phyloP scores from a whole-genome alignment of 306 rosid species.

The Cucumis hystrix region DNA sequence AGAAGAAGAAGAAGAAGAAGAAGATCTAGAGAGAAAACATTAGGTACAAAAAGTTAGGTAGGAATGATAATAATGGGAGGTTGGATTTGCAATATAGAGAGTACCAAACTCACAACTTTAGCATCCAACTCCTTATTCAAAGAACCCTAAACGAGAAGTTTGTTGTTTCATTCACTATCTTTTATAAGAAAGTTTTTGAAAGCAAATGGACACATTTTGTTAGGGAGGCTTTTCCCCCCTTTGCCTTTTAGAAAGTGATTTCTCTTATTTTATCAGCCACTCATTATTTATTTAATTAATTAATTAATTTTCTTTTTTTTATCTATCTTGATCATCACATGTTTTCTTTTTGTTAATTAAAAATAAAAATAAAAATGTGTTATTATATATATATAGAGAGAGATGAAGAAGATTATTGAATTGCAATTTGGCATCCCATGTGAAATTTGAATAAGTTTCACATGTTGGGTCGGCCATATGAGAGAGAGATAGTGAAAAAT shows the following conservation, averaged over 20 bases:
- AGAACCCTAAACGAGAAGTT: slow-evolving; percentile 3
- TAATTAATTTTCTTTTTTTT: no score
- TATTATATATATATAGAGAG: no score
- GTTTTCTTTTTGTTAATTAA: slow-evolving; percentile 22
- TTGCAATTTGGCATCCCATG: slow-evolving; percentile 15
- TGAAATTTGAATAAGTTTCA: slow-evolving; percentile 31
- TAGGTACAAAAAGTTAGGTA: slow-evolving; percentile 8
- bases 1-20: neutral
- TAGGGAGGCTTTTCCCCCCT: neutral
- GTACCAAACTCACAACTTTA: slow-evolving; percentile 6
- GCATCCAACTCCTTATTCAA: slow-evolving; percentile 5
- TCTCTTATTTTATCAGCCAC: neutral
- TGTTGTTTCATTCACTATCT: neutral
- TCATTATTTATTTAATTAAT: slow-evolving; percentile 7
- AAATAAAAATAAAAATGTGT: neutral
- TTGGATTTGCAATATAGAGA: slow-evolving; percentile 7
- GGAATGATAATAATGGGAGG: neutral
- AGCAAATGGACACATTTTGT: neutral
- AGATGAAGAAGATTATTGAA: neutral
- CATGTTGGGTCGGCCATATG: slow-evolving; percentile 44
- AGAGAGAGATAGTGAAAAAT: neutral
- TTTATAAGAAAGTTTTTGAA: neutral
- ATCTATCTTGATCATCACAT: slow-evolving; percentile 20
- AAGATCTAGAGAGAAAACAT: neutral
- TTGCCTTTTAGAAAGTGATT: neutral